phyloP scores from a whole-genome alignment of 495 filamentous ascomycete genomes.

The Mytilinidion resinicola region DNA sequence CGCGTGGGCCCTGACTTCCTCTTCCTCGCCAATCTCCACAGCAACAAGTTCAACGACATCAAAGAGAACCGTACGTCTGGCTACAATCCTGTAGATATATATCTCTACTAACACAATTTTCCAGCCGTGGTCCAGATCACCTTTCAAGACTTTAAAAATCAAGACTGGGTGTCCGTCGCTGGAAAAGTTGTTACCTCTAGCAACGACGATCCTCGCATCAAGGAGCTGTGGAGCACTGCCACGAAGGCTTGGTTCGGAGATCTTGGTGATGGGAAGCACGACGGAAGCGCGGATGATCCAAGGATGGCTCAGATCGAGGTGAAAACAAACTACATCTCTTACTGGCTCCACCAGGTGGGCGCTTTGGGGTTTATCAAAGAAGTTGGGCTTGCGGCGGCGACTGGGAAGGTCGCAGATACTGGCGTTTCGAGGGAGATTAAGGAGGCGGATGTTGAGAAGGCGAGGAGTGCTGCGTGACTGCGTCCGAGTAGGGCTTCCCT shows the following conservation, averaged over 20 bases:
- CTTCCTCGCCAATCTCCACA: constrained; percentile 43
- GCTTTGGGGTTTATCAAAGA: constrained; percentile 30
- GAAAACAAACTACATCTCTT: constrained; percentile 32
- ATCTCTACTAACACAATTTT: no score
- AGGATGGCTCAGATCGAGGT: constrained; percentile 38
- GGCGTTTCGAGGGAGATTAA: constrained; percentile 30
- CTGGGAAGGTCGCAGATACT: constrained; percentile 31
- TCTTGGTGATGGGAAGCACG: constrained; percentile 41
- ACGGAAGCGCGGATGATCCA: constrained; percentile 37
- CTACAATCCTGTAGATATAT: no score
- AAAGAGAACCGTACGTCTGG: constrained; percentile 30
- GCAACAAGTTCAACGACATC: constrained; percentile 41
- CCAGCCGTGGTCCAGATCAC: constrained; percentile 33
- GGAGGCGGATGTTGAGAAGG: constrained; percentile 28
- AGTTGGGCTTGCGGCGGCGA: constrained; percentile 24
- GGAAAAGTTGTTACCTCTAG: constrained; percentile 30
- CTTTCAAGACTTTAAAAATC: constrained; percentile 38
- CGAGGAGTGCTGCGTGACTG: constrained; percentile 11
- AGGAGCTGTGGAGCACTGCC: constrained; percentile 35
- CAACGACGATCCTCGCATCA: constrained; percentile 39
- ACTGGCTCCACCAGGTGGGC: constrained; percentile 30
- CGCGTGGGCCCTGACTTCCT: constrained; percentile 42
- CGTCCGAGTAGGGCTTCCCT: no score
- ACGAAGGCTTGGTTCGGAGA: constrained; percentile 43
- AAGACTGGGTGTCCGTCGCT: constrained; percentile 40